Evolutionary conservation across 768 basidiomycete genomes (phyloP).

Genomic region (Auriscalpium orientale): DNA sequence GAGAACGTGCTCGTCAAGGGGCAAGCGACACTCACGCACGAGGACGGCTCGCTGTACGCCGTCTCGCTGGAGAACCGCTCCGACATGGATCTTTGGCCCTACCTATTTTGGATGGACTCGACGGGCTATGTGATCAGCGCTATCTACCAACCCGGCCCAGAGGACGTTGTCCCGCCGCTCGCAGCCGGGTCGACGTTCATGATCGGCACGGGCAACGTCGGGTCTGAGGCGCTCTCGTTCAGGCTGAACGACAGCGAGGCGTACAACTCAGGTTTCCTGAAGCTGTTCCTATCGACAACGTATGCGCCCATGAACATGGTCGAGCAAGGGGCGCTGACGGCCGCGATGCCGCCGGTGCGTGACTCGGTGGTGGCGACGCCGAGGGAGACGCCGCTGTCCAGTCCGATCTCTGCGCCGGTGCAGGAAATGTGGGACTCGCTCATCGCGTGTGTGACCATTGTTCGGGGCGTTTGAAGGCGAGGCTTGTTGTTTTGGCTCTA

Average conservation of each 20-base stretch:
- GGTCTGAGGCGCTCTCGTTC: constrained; percentile 42
- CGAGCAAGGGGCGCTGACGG: constrained; percentile 32
- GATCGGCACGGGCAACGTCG: constrained; percentile 32
- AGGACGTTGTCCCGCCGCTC: constrained; percentile 34
- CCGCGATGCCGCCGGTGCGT: not conserved
- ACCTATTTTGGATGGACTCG: constrained; percentile 55
- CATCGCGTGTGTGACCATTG: constrained; percentile 22
- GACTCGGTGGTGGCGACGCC: not conserved
- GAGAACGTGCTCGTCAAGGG: constrained; percentile 41
- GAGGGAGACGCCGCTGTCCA: not conserved
- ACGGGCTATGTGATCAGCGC: constrained; percentile 45
- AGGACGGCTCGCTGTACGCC: constrained; percentile 36
- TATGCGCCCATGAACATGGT: constrained; percentile 42
- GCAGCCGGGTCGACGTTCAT: constrained; percentile 34
- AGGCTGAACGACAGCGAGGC: constrained; percentile 29
- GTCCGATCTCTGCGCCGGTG: not conserved
- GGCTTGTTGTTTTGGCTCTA: too few relatives aligned
- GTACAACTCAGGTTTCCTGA: constrained; percentile 44
- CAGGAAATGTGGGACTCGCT: constrained; percentile 25
- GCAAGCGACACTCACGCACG: constrained; percentile 37
- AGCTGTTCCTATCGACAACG: constrained; percentile 47
- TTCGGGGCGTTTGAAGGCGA: constrained; percentile 5
- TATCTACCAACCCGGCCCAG: constrained; percentile 44
- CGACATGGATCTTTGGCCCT: constrained; percentile 51
- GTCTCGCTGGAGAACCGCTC: constrained; percentile 44